Evolutionary conservation across 129 eudicot genomes (phyloP).

Genomic region (Glebionis coronaria): DNA sequence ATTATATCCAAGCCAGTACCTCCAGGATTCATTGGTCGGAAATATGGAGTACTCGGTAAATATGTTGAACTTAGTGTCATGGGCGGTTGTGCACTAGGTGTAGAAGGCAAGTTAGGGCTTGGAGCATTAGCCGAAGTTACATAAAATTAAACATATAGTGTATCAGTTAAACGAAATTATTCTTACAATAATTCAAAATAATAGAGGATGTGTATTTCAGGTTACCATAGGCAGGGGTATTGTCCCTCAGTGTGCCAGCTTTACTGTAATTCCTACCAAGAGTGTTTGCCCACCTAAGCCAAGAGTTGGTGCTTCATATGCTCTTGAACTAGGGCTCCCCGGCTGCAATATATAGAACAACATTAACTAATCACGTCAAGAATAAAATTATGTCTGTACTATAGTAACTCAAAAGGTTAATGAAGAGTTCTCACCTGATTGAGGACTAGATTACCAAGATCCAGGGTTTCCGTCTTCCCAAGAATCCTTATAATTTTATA

Average conservation of each 20-base stretch:
- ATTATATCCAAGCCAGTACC: conserved; percentile 86
- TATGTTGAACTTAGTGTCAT: conserved; percentile 94
- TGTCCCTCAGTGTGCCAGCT: conserved; percentile 77
- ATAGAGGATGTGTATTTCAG: neutral
- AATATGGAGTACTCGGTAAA: conserved; percentile 94
- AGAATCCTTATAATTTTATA: conserved; percentile 59
- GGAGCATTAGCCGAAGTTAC: conserved; percentile 80
- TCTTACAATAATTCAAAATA: neutral
- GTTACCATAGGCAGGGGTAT: conserved; percentile 42
- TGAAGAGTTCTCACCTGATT: conserved; percentile 48
- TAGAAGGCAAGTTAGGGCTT: conserved; percentile 91
- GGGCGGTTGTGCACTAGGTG: conserved; percentile 96
- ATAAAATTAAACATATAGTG: neutral
- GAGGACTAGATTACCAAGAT: conserved; percentile 91
- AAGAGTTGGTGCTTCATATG: conserved; percentile 94
- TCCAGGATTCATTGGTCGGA: conserved; percentile 97
- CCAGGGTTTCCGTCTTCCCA: conserved; percentile 99
- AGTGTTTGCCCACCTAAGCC: conserved; percentile 71
- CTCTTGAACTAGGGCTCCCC: conserved; percentile 78
- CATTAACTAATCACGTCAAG: neutral
- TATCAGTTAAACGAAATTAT: neutral
- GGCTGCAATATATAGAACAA: conserved; percentile 41
- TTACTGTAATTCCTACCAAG: too few relatives aligned
- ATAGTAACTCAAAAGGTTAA: neutral
- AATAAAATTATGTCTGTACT: neutral